Conservation (phyloP, 2,329 filamentous ascomycete species). For the Colletotrichum truncatum region DNA sequence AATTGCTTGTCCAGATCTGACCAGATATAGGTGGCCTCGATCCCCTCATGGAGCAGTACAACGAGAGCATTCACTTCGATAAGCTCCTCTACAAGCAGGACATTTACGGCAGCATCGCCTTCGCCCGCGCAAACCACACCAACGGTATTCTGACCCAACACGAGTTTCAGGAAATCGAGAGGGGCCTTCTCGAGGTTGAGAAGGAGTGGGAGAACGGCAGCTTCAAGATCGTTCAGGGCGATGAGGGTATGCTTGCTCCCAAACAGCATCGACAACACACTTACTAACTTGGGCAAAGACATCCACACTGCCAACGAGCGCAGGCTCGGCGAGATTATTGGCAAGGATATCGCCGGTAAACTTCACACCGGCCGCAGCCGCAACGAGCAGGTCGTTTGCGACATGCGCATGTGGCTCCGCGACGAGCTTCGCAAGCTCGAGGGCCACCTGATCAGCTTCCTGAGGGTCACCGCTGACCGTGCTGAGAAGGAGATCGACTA, state of each 20-base stretch:
- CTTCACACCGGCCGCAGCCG: constrained; percentile 75
- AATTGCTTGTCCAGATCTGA: constrained; percentile 32
- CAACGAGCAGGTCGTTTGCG: constrained; percentile 79
- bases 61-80: constrained; percentile 83
- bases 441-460: constrained; percentile 70
- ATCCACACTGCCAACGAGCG: constrained; percentile 66
- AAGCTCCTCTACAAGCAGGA: constrained; percentile 81
- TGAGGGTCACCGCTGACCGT: constrained; percentile 73
- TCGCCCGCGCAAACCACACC: constrained; percentile 81
- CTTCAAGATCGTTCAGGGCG: constrained; percentile 59
- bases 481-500: constrained; percentile 80
- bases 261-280: constrained; percentile 45
- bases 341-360: constrained; percentile 75
- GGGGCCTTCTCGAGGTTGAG: constrained; percentile 69
- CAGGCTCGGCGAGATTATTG: constrained; percentile 72
- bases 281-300: background rate
- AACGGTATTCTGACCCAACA: constrained; percentile 75
- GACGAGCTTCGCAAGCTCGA: constrained; percentile 79
- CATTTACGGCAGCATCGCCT: constrained; percentile 82
- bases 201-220: constrained; percentile 61
- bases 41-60: constrained; percentile 87
- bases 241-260: constrained; percentile 8
- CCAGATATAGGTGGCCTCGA: constrained; percentile 74
- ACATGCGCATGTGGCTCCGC: constrained; percentile 79
- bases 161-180: constrained; percentile 80